phyloP scores from a whole-genome alignment of 2,329 filamentous ascomycete genomes.

The Aspergillus brunneoviolaceus region DNA sequence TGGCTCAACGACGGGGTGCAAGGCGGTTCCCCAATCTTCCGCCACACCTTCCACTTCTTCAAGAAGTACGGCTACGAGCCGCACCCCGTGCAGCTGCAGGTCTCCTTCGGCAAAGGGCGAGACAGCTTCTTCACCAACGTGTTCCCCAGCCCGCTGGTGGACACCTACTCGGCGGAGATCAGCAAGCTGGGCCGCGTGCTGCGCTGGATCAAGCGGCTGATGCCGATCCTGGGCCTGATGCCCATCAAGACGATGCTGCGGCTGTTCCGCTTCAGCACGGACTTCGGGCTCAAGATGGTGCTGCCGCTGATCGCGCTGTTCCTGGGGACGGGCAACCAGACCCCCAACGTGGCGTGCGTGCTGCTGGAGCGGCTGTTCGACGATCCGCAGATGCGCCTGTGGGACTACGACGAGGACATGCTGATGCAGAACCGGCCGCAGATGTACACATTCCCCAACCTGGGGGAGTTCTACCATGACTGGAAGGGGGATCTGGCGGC shows the following conservation, averaged over 20 bases:
- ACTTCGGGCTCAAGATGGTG: slow-evolving; percentile 70
- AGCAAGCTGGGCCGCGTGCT: slow-evolving; percentile 55
- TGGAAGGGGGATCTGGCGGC: slow-evolving; percentile 55
- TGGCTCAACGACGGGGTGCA: slow-evolving; percentile 65
- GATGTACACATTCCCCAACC: slow-evolving; percentile 62
- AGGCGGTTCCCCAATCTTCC: slow-evolving; percentile 60
- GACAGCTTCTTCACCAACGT: slow-evolving; percentile 63
- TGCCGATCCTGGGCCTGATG: slow-evolving; percentile 56
- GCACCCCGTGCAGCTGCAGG: slow-evolving; percentile 58
- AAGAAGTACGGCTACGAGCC: slow-evolving; percentile 56
- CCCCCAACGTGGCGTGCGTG: slow-evolving; percentile 67
- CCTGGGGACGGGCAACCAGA: slow-evolving; percentile 72
- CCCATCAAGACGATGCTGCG: slow-evolving; percentile 65
- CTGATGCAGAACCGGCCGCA: slow-evolving; percentile 56
- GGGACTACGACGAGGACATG: slow-evolving; percentile 58
- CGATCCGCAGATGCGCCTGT: slow-evolving; percentile 60
- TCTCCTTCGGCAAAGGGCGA: slow-evolving; percentile 59
- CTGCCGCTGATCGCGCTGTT: slow-evolving; percentile 72
- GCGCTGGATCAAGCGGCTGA: slow-evolving; percentile 55
- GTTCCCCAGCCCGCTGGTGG: slow-evolving; percentile 57
- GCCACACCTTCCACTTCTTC: slow-evolving; percentile 64
- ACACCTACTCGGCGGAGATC: slow-evolving; percentile 57
- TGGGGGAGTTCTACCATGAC: slow-evolving; percentile 56
- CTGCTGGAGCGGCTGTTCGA: slow-evolving; percentile 63
- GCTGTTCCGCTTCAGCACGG: slow-evolving; percentile 66